A percentile compares a stretch with the other conserved stretches of the same genome.
Evolutionary conservation across 2,329 filamentous ascomycete genomes (phyloP).

Genomic region (Verticillium isaacii): DNA sequence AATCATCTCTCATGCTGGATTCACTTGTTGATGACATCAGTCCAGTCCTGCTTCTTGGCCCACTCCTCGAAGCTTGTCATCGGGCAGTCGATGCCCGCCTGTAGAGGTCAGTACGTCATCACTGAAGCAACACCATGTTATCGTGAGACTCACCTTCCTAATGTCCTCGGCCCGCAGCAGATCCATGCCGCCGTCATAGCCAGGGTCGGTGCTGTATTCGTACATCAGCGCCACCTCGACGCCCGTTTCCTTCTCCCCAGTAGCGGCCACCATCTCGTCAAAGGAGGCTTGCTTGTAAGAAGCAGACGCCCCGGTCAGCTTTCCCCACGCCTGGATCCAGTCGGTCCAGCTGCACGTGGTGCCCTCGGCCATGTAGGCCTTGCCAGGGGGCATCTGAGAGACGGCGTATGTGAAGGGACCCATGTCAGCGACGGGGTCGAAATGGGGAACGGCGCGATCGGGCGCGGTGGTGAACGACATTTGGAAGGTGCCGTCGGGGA

Average conservation of each 20-base stretch:
- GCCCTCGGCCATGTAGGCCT: conserved; percentile 43
- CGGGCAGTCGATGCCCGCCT: conserved; percentile 29
- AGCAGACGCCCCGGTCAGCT: conserved; percentile 25
- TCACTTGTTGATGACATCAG: conserved; percentile 13
- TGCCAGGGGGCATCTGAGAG: conserved; percentile 42
- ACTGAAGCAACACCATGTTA: fast-evolving
- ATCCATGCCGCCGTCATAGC: conserved; percentile 42
- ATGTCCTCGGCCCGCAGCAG: conserved; percentile 39
- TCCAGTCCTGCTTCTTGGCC: conserved; percentile 30
- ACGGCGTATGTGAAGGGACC: conserved; percentile 45
- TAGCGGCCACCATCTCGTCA: conserved; percentile 32
- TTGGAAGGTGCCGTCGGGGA: conserved; percentile 34
- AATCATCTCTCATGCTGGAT: neutral
- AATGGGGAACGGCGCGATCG: conserved; percentile 33
- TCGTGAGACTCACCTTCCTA: conserved; percentile 27
- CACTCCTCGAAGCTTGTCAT: conserved; percentile 34
- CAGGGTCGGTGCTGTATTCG: conserved; percentile 38
- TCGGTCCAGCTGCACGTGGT: conserved; percentile 40
- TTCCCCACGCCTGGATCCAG: conserved; percentile 36
- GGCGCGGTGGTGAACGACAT: conserved; percentile 42
- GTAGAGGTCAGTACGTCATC: conserved; percentile 1
- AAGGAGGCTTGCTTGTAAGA: conserved; percentile 33
- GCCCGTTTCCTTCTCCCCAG: conserved; percentile 34
- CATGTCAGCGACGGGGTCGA: conserved; percentile 40
- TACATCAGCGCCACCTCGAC: conserved; percentile 42